Conservation (phyloP, 225 moss, liverwort and hornwort genomes). For the Physcomitrium patens region DNA sequence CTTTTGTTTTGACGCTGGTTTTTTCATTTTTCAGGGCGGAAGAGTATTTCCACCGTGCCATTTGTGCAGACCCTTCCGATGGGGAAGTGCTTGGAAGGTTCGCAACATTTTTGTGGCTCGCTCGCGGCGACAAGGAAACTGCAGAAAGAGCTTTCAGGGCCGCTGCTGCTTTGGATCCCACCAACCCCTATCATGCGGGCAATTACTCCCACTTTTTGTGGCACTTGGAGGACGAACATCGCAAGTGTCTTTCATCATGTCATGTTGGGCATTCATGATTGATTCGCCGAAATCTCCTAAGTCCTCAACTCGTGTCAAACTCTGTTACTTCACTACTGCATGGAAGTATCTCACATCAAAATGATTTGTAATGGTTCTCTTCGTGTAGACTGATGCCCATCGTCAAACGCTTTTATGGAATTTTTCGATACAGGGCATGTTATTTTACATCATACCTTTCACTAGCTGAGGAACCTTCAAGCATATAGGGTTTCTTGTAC, state of each 20-base stretch:
- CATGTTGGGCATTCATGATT: constrained; percentile 30
- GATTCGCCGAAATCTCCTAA: not conserved
- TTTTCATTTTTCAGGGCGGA: constrained; percentile 41
- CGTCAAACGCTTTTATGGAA: not conserved
- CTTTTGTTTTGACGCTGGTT: not conserved
- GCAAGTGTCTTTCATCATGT: constrained; percentile 30
- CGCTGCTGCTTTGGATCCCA: constrained; percentile 50
- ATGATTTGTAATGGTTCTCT: constrained; percentile 20
- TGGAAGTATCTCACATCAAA: constrained; percentile 2
- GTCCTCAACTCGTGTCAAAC: constrained; percentile 6
- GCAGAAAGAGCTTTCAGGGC: constrained; percentile 56
- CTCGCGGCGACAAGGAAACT: constrained; percentile 46
- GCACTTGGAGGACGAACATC: constrained; percentile 44
- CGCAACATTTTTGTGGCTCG: constrained; percentile 57
- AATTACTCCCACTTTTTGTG: constrained; percentile 61
- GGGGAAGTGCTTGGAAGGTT: constrained; percentile 54
- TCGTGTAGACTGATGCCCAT: not conserved
- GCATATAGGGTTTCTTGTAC: constrained; percentile 13
- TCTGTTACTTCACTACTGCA: not conserved
- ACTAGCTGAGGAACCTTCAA: constrained; percentile 1
- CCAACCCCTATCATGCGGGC: constrained; percentile 55
- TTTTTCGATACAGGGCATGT: not conserved
- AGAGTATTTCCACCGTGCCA: constrained; percentile 59
- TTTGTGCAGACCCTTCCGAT: constrained; percentile 49
- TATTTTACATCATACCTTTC: constrained; percentile 24